Conservation (phyloP, 768 basidiomycete genomes). For the Podaxis sp. region DNA sequence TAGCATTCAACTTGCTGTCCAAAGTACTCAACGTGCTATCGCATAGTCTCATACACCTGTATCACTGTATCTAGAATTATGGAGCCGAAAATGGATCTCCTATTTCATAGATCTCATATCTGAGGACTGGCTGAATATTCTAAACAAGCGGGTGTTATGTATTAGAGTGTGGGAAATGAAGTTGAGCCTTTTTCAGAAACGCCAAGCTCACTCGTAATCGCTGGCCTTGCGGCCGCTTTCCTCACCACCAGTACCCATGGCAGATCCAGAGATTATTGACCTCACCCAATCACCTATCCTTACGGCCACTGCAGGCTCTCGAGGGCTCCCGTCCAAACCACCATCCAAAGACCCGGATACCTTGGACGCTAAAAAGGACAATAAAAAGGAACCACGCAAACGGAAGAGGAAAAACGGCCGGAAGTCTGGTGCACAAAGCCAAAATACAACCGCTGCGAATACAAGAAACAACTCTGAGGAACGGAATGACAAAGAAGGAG, state of each 20-base stretch:
- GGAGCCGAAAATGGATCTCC: neutral
- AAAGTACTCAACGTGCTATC: neutral
- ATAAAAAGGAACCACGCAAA: constrained; percentile 21
- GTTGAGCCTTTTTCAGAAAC: neutral
- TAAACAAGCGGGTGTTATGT: neutral
- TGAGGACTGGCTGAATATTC: neutral
- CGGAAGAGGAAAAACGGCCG: constrained; percentile 21
- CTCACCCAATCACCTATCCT: constrained; percentile 23
- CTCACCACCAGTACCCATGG: constrained; percentile 2
- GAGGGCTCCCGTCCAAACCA: neutral
- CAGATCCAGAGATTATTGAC: constrained; percentile 29
- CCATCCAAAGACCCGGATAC: neutral
- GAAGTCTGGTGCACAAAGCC: constrained; percentile 22
- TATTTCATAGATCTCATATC: neutral
- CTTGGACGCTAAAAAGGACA: neutral
- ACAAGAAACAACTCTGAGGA: constrained; percentile 21
- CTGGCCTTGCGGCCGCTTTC: neutral
- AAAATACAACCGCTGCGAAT: constrained; percentile 15
- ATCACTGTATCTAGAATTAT: neutral
- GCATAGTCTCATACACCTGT: neutral
- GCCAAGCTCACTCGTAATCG: neutral
- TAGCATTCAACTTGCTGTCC: constrained; percentile 4
- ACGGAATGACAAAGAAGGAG: constrained; percentile 14
- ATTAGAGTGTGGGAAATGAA: neutral
- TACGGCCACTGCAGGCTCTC: neutral